Conservation (phyloP, 164 flowering plant species). For the Sextonia rubra region DNA sequence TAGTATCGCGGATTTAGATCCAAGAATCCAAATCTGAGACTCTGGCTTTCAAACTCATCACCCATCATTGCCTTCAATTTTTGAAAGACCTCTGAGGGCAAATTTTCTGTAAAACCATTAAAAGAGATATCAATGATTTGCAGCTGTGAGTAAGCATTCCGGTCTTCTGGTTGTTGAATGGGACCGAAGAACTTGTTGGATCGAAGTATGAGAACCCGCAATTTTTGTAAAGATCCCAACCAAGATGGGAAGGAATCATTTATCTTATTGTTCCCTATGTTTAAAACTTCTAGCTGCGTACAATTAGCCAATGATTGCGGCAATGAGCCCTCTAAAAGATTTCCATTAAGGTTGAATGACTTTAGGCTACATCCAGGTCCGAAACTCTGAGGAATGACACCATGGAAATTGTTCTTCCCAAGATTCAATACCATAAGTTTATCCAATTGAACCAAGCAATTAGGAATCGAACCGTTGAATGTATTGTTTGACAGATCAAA, state of each 20-base stretch:
- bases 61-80: constrained; percentile 28
- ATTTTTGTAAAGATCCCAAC: constrained; percentile 25
- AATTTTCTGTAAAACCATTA: constrained; percentile 37
- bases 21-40: neutral
- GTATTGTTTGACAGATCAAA: constrained; percentile 48
- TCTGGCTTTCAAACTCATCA: no score
- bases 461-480: constrained; percentile 39
- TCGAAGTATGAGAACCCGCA: constrained; percentile 57
- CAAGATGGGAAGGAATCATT: constrained; percentile 42
- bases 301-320: no score
- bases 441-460: constrained; percentile 24
- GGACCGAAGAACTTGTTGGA: constrained; percentile 43
- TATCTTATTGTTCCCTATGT: constrained; percentile 51
- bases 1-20: neutral
- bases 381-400: constrained; percentile 5
- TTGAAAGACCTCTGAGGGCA: constrained; percentile 16
- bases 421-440: constrained; percentile 39
- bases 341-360: no score
- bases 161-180: constrained; percentile 5
- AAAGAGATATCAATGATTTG: constrained; percentile 50
- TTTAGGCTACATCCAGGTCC: no score
- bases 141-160: constrained; percentile 23
- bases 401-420: neutral
- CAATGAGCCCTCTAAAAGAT: no score
- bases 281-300: constrained; percentile 38